Evolutionary conservation across 1,284 basidiomycete species (phyloP).

Genomic region (Calocybe gambosa): DNA sequence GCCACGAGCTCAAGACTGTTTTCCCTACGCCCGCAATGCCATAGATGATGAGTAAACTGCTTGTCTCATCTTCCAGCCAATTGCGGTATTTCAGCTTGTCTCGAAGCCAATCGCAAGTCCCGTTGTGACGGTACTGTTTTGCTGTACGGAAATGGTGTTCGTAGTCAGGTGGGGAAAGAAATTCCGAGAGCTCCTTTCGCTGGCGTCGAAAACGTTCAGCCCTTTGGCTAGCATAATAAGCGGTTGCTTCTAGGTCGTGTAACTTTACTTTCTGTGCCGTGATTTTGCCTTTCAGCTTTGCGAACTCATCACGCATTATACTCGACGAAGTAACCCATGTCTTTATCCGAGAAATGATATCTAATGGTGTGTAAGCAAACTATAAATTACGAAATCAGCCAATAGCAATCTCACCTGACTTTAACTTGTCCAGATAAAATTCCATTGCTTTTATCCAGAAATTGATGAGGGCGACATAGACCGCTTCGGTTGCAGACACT

Average conservation of each 20-base stretch:
- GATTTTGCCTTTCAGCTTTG: background rate
- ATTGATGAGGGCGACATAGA: conserved; percentile 2
- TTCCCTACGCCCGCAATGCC: background rate
- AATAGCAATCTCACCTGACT: conserved; percentile 1
- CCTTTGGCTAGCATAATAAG: background rate
- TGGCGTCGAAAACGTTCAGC: background rate
- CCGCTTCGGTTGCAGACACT: background rate
- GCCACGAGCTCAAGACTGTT: conserved; percentile 6
- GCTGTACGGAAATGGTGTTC: background rate
- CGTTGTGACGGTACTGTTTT: background rate
- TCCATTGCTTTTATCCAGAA: conserved; percentile 7
- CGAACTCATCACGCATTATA: background rate
- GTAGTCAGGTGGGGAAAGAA: background rate
- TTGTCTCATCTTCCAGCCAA: background rate
- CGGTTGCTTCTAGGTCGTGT: background rate
- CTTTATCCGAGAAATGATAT: background rate
- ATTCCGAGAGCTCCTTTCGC: background rate
- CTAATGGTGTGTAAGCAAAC: background rate
- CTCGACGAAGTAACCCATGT: background rate
- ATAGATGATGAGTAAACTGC: background rate
- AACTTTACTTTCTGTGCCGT: background rate
- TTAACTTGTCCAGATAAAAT: conserved; percentile 2
- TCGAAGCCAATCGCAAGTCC: background rate
- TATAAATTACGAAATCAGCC: background rate
- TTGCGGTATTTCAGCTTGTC: background rate